Base-by-base conservation (phyloP, 768 basidiomycete genomes). In the Austroboletus festivus region DNA sequence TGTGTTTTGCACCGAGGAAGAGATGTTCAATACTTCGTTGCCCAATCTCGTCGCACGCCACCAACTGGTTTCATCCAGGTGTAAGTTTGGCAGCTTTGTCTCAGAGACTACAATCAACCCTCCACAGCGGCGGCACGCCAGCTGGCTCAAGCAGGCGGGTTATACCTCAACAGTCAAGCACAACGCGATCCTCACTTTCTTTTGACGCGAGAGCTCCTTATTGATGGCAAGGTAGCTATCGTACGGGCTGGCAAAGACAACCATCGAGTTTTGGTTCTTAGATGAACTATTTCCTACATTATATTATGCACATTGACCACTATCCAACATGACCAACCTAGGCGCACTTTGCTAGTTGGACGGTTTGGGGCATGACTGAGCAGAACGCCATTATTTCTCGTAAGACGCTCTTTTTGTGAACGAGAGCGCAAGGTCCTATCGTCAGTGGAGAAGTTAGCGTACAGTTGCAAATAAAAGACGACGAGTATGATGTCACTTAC, bases 211-310 rank as follows among this genome's bases (percentile, higher is more conserved):
- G 55, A 62, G 1, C 73, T 81, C 56, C 73, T 93, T 23, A 68
- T 91, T n/a, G 81, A 83, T 55, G 71, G 67, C 10, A 75, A 71
- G 42, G 58, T 92, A 7, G 81, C 76, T 16, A 76, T 93, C 48
- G 52, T 93, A 18, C 78, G 86, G 16, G 80, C 82, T 33, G 91
- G 91, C 4, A 89, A 86, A 62, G 83, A 85, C 53, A 85, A 85
- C 39, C 71, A 84, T 53, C 60, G 80, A 33, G 74, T 89, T 34
- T 56, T 92, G 9, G 77, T 64, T 30, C 48, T 76, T 22, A 62
- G 47, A 40, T 68, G 50, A 49, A 48, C 26, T 40, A 28, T 9
- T 24, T 42, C 0, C 2, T 22, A 18, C 30, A 23, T 48, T 31
- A 19, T n/a, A 48, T 26, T 46, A 20, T 19, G 37, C 22, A 43